Evolutionary conservation across 2,329 filamentous ascomycete species (phyloP).

Genomic region (Ascochyta koolunga): DNA sequence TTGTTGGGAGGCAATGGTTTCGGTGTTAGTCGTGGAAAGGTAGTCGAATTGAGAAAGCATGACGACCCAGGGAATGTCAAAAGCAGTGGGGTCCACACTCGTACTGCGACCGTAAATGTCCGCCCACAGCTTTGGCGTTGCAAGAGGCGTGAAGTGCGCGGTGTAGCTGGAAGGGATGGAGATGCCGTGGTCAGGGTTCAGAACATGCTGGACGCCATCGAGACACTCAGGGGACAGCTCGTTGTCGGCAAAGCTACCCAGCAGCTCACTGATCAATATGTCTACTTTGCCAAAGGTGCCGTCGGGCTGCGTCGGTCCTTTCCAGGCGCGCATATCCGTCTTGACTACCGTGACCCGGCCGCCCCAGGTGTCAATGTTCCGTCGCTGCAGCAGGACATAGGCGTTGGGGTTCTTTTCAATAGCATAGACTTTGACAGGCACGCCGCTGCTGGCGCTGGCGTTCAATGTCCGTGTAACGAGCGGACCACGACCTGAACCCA

Average conservation of each 20-base stretch:
- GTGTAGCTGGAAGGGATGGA: slow-evolving; percentile 95
- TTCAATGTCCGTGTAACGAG: slow-evolving; percentile 85
- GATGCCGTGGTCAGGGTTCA: slow-evolving; percentile 81
- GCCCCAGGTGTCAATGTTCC: slow-evolving; percentile 81
- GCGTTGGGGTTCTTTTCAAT: slow-evolving; percentile 99
- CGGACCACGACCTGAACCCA: slow-evolving; percentile 89
- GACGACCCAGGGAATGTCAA: slow-evolving; percentile 93
- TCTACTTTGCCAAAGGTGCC: slow-evolving; percentile 73
- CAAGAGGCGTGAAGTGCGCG: slow-evolving; percentile 89
- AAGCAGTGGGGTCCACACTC: slow-evolving; percentile 69
- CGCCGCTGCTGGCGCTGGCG: slow-evolving; percentile 76
- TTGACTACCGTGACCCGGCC: slow-evolving; percentile 85
- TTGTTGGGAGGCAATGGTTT: slow-evolving; percentile 55
- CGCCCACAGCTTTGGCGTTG: slow-evolving; percentile 81
- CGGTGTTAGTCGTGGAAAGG: slow-evolving; percentile 64
- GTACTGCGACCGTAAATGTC: slow-evolving; percentile 72
- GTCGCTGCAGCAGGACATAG: slow-evolving; percentile 86
- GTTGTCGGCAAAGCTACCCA: slow-evolving; percentile 96
- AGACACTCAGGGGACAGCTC: slow-evolving; percentile 96
- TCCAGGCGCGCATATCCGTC: slow-evolving; percentile 97
- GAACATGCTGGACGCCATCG: slow-evolving; percentile 90
- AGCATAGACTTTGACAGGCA: slow-evolving; percentile 85
- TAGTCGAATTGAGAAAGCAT: slow-evolving; percentile 90
- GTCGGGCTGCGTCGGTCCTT: slow-evolving; percentile 69
- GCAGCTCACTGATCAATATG: slow-evolving; percentile 90